Conservation (phyloP, 2,329 filamentous ascomycete species). For the Claviceps purpurea region DNA sequence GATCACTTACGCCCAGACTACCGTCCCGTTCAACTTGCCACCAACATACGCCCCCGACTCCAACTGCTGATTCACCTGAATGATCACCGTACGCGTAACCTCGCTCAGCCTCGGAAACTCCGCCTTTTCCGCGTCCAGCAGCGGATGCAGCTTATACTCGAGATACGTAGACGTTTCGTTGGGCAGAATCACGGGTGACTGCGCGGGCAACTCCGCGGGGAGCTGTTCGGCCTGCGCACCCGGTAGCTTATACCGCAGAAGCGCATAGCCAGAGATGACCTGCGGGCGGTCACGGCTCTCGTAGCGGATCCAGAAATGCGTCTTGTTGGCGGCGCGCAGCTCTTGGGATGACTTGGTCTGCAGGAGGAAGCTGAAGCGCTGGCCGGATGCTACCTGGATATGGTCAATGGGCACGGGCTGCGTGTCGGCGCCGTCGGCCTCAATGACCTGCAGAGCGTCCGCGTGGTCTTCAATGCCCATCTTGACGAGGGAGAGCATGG, state of each 20-base stretch:
- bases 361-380: slow-evolving; percentile 4
- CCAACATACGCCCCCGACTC: slow-evolving; percentile 18
- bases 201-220: slow-evolving; percentile 2
- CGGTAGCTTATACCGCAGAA: slow-evolving; percentile 28
- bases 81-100: slow-evolving; percentile 35
- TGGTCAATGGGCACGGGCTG: background rate
- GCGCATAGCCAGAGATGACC: slow-evolving; percentile 31
- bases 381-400: slow-evolving; percentile 1
- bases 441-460: background rate
- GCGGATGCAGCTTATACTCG: slow-evolving; percentile 30
- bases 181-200: slow-evolving; percentile 18
- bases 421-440: slow-evolving; percentile 2
- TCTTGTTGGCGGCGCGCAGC: slow-evolving; percentile 9
- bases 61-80: slow-evolving; percentile 29
- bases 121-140: slow-evolving; percentile 8
- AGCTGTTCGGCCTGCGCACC: background rate
- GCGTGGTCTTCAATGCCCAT: slow-evolving; percentile 14
- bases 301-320: slow-evolving; percentile 32
- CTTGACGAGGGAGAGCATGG: slow-evolving; percentile 39
- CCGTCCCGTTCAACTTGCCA: slow-evolving; percentile 15
- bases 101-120: slow-evolving; percentile 27
- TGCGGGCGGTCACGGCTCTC: slow-evolving; percentile 36
- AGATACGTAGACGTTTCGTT: slow-evolving; percentile 24
- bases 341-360: slow-evolving; percentile 5
- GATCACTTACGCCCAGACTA: slow-evolving; percentile 24